Percentiles rank a stretch among this genome's conserved stretches.
These are phyloP conservation scores for Ophioceras dolichostomum DNA, from an alignment of 2,329 filamentous ascomycete species.

Conservation along the genomic window DNA sequence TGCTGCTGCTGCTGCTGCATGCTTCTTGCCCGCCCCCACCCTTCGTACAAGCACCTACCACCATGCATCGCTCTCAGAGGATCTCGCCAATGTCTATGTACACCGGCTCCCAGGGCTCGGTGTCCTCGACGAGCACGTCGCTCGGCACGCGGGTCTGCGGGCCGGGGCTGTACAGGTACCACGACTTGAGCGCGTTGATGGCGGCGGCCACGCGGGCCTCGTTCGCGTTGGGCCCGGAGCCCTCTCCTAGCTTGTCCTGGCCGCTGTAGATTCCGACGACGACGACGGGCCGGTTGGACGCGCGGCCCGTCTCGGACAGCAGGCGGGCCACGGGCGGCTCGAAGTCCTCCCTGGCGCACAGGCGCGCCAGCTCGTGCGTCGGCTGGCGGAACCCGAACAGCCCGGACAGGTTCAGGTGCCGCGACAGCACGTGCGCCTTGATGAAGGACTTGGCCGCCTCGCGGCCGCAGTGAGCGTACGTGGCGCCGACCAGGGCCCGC, in stretches of 20 bases:
- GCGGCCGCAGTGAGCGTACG: constrained; percentile 77
- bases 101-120: constrained; percentile 52
- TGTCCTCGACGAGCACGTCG: constrained; percentile 51
- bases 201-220: constrained; percentile 69
- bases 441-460: constrained; percentile 74
- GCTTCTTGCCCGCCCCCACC: no score
- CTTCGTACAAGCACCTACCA: no score
- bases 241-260: constrained; percentile 83
- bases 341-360: constrained; percentile 85
- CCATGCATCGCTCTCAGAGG: no score
- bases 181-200: constrained; percentile 77
- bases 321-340: constrained; percentile 77
- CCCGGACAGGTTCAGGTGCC: constrained; percentile 60
- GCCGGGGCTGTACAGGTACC: constrained; percentile 89
- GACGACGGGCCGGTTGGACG: constrained; percentile 77
- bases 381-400: constrained; percentile 81
- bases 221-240: constrained; percentile 64
- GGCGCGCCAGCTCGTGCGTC: constrained; percentile 66
- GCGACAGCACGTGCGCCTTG: constrained; percentile 68
- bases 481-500: constrained; percentile 67
- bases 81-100: constrained; percentile 63
- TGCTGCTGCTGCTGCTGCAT: no score
- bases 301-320: constrained; percentile 79
- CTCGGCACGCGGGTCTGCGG: constrained; percentile 53
- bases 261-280: constrained; percentile 92